Conservation (phyloP, 2,329 filamentous ascomycete genomes). For the Nemania sp. region DNA sequence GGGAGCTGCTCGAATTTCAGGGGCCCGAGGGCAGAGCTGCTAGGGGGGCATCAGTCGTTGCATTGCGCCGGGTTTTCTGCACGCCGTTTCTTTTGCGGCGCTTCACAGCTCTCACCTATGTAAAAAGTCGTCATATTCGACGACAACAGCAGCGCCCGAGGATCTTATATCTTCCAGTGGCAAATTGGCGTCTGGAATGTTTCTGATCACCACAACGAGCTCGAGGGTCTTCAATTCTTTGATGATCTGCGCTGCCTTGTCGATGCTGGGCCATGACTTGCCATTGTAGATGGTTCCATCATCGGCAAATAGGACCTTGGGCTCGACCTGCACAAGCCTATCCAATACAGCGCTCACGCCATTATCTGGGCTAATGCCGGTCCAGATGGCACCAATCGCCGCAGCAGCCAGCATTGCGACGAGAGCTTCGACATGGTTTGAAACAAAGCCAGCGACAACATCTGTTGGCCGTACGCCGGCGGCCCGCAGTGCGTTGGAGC, state of each 20-base stretch:
- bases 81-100: too few relatives aligned
- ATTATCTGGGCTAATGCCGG: conserved; percentile 88
- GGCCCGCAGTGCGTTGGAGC: conserved; percentile 70
- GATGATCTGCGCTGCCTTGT: conserved; percentile 80
- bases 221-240: conserved; percentile 67
- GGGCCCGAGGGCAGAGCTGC: conserved; percentile 47
- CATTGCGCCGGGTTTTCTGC: conserved; percentile 9
- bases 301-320: conserved; percentile 81
- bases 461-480: conserved; percentile 63
- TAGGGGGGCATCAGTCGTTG: conserved; percentile 32
- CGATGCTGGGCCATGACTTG: conserved; percentile 78
- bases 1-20: conserved; percentile 76
- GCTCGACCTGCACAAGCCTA: conserved; percentile 81
- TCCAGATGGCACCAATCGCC: conserved; percentile 87
- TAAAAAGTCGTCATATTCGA: conserved; percentile 54
- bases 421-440: conserved; percentile 85
- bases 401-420: conserved; percentile 86
- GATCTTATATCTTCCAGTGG: conserved; percentile 48
- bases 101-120: conserved; percentile 36
- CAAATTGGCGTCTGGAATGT: conserved; percentile 52
- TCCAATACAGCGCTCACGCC: conserved; percentile 91
- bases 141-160: conserved; percentile 48
- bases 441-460: conserved; percentile 75
- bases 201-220: conserved; percentile 75
- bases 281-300: conserved; percentile 82